A percentile compares a stretch with the other conserved stretches of the same genome.
phyloP scores from a whole-genome alignment of 2,329 filamentous ascomycete genomes.

The Epichloe glyceriae region DNA sequence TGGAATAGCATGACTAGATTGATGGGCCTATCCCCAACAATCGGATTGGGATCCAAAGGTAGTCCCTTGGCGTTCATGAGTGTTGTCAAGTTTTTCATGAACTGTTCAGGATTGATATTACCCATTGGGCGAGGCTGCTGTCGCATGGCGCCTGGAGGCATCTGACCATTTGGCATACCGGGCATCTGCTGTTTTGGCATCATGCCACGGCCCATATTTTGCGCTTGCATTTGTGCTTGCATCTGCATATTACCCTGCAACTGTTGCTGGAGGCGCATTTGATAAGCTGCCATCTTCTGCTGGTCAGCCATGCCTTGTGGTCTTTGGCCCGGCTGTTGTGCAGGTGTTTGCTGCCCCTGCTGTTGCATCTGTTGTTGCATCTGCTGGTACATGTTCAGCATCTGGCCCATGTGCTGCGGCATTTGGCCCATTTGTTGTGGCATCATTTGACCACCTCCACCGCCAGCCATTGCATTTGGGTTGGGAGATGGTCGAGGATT shows the following conservation, averaged over 20 bases:
- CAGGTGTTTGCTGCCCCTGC: constrained; percentile 45
- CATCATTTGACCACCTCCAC: constrained; percentile 35
- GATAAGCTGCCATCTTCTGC: constrained; percentile 63
- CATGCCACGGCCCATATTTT: constrained; percentile 33
- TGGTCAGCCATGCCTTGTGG: constrained; percentile 40
- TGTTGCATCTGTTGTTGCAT: constrained; percentile 29
- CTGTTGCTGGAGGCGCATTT: constrained; percentile 73
- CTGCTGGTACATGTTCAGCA: constrained; percentile 26
- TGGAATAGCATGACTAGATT: constrained; percentile 69
- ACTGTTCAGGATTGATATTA: constrained; percentile 48
- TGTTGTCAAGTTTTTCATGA: constrained; percentile 62
- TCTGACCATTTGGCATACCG: constrained; percentile 42
- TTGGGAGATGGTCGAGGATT: constrained; percentile 43
- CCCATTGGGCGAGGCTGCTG: constrained; percentile 33
- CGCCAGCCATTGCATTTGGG: constrained; percentile 34
- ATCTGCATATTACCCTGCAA: constrained; percentile 44
- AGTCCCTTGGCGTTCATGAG: constrained; percentile 66
- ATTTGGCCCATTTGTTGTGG: constrained; percentile 37
- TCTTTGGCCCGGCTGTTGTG: constrained; percentile 41
- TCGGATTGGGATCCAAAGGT: constrained; percentile 61
- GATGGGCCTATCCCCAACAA: constrained; percentile 60
- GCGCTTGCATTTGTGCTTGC: constrained; percentile 38
- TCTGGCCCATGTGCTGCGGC: constrained; percentile 34
- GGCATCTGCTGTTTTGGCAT: constrained; percentile 39
- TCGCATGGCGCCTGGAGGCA: constrained; percentile 35